Evolutionary conservation across 768 basidiomycete genomes (phyloP).

Genomic region (Mycena leptocephala): DNA sequence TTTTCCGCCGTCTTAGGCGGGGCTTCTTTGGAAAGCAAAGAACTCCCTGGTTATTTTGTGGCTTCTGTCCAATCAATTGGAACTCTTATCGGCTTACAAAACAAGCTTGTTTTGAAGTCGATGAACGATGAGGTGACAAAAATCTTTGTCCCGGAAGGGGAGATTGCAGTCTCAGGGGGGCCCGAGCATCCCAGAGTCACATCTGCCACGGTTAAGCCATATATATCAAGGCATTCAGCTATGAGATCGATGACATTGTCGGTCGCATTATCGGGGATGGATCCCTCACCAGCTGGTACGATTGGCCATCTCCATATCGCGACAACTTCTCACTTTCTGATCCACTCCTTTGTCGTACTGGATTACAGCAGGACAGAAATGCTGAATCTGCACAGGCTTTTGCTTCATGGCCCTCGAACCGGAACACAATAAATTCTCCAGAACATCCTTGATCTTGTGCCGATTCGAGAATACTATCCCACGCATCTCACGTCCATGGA

Average conservation of each 20-base stretch:
- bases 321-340: slow-evolving; percentile 60
- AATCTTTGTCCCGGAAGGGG: slow-evolving; percentile 60
- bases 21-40: slow-evolving; percentile 55
- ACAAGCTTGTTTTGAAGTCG: slow-evolving; percentile 57
- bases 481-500: slow-evolving; percentile 56
- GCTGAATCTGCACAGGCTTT: slow-evolving; percentile 54
- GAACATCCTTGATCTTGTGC: slow-evolving; percentile 52
- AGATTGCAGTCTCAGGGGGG: slow-evolving; percentile 37
- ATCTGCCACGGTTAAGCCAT: slow-evolving; percentile 29
- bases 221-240: slow-evolving; percentile 39
- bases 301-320: slow-evolving; percentile 63
- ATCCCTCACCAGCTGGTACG: slow-evolving; percentile 45
- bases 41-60: slow-evolving; percentile 60
- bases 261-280: slow-evolving; percentile 50
- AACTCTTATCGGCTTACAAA: slow-evolving; percentile 61
- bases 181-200: slow-evolving; percentile 38
- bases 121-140: slow-evolving; percentile 29
- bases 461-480: slow-evolving; percentile 57
- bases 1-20: slow-evolving; percentile 54
- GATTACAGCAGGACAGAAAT: slow-evolving; percentile 59
- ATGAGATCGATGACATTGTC: slow-evolving; percentile 52
- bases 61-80: slow-evolving; percentile 59
- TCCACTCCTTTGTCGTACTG: slow-evolving; percentile 60
- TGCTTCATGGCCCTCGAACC: slow-evolving; percentile 55
- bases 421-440: slow-evolving; percentile 51